These are phyloP conservation scores for Fusarium sp. DNA, from an alignment of 2,329 filamentous ascomycete genomes.

Conservation along the genomic window DNA sequence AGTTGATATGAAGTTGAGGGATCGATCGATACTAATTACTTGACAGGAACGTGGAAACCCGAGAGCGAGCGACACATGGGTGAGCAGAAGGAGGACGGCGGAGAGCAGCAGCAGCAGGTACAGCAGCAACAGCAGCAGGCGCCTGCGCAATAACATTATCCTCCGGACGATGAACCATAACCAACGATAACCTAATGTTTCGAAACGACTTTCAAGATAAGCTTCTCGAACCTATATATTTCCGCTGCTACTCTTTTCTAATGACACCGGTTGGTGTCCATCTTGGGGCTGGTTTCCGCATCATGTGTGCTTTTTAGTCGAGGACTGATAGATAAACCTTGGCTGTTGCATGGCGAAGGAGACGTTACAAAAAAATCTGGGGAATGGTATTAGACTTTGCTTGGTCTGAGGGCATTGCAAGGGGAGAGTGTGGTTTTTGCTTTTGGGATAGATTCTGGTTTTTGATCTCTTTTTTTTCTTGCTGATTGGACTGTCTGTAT, in stretches of 20 bases:
- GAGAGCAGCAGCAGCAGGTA: slow-evolving; percentile 22
- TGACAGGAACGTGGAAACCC: slow-evolving; percentile 76
- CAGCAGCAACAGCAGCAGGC: slow-evolving; percentile 33
- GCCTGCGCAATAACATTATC: slow-evolving; percentile 33
- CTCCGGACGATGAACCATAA: slow-evolving; percentile 17
- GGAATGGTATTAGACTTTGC: slow-evolving; percentile 30
- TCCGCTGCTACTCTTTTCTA: slow-evolving; percentile 41
- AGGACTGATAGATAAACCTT: slow-evolving; percentile 7
- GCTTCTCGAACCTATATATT: slow-evolving; percentile 44
- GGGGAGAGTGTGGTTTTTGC: slow-evolving; percentile 18
- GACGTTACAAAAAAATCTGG: slow-evolving; percentile 32
- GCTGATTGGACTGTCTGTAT: neutral
- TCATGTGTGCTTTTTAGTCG: slow-evolving; percentile 18
- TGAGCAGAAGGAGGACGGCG: slow-evolving; percentile 45
- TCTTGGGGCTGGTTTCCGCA: slow-evolving; percentile 38
- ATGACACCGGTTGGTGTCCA: slow-evolving; percentile 34
- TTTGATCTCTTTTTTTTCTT: slow-evolving; percentile 20
- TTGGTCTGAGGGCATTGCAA: slow-evolving; percentile 23
- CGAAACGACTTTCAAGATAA: slow-evolving; percentile 40
- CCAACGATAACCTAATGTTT: slow-evolving; percentile 39
- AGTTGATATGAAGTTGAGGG: slow-evolving; percentile 31
- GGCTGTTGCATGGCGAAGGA: slow-evolving; percentile 35
- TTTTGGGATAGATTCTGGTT: slow-evolving; percentile 32
- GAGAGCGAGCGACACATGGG: slow-evolving; percentile 75
- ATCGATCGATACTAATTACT: neutral